These are phyloP conservation scores for Obelidium mucronatum DNA, from an alignment of 192 early-diverging fungal genomes.

Conservation along the genomic window DNA sequence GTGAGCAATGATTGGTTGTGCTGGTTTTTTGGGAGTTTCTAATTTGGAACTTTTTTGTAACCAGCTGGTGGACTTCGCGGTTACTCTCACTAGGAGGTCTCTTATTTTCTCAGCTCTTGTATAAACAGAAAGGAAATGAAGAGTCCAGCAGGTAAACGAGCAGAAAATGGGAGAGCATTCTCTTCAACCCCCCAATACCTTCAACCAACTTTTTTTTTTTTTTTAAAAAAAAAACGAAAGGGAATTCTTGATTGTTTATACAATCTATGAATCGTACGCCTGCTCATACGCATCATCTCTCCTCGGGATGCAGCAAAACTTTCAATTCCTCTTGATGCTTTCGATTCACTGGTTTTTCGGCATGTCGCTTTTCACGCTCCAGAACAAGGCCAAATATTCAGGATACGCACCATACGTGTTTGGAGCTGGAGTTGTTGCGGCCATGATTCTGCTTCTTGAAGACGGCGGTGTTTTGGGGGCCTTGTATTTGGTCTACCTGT, in stretches of 20 bases:
- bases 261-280: slow-evolving; percentile 3
- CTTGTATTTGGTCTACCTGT: neutral
- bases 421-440: slow-evolving; percentile 4
- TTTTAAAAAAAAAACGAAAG: neutral
- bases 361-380: slow-evolving; percentile 29
- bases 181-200: neutral
- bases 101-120: slow-evolving; percentile 2
- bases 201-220: neutral
- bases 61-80: neutral
- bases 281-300: neutral
- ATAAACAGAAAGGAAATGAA: slow-evolving; percentile 6
- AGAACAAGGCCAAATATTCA: slow-evolving; percentile 13
- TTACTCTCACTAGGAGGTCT: neutral
- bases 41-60: neutral
- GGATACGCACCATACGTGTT: slow-evolving; percentile 7
- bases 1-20: neutral
- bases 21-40: neutral
- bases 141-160: neutral
- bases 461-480: slow-evolving; percentile 25
- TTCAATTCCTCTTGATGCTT: neutral
- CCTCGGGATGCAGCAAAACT: neutral
- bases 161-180: neutral
- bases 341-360: slow-evolving; percentile 23
- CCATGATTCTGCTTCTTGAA: slow-evolving; percentile 33
- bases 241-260: slow-evolving; percentile 7